Evolutionary conservation across 2,329 filamentous ascomycete species (phyloP).

Genomic region (Plectosphaerella sp.): DNA sequence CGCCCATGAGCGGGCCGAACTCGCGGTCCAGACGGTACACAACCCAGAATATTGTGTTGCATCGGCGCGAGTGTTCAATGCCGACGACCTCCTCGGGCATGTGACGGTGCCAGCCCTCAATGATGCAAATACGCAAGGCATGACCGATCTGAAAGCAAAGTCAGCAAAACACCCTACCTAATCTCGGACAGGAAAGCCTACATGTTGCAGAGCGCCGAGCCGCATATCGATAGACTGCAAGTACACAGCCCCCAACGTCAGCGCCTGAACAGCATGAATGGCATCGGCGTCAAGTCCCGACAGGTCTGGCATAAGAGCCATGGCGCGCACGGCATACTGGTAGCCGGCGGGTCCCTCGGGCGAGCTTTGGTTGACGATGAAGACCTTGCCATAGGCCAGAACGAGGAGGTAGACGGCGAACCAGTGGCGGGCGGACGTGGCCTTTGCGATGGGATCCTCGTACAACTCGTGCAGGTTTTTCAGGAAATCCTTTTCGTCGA

Average conservation of each 20-base stretch:
- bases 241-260: conserved; percentile 29
- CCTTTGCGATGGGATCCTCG: conserved; percentile 13
- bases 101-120: conserved; percentile 18
- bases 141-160: conserved; percentile 20
- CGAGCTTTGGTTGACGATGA: conserved; percentile 16
- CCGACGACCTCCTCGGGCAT: conserved; percentile 12
- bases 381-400: conserved; percentile 26
- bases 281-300: conserved; percentile 22
- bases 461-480: conserved; percentile 15
- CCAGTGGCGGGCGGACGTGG: conserved; percentile 16
- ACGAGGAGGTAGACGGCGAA: conserved; percentile 26
- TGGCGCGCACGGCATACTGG: conserved; percentile 32
- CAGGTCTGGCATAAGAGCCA: conserved; percentile 31
- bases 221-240: conserved; percentile 35
- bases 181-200: conserved; percentile 5
- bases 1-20: conserved; percentile 11
- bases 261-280: conserved; percentile 24
- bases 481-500: conserved; percentile 16
- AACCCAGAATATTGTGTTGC: conserved; percentile 13
- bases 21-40: conserved; percentile 11
- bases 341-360: conserved; percentile 26
- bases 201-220: conserved; percentile 26
- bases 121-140: conserved; percentile 23
- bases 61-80: conserved; percentile 9
- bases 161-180: conserved; percentile 7